Base-by-base conservation (phyloP, 2,329 filamentous ascomycete genomes). In the Aspergillus alliaceus region DNA sequence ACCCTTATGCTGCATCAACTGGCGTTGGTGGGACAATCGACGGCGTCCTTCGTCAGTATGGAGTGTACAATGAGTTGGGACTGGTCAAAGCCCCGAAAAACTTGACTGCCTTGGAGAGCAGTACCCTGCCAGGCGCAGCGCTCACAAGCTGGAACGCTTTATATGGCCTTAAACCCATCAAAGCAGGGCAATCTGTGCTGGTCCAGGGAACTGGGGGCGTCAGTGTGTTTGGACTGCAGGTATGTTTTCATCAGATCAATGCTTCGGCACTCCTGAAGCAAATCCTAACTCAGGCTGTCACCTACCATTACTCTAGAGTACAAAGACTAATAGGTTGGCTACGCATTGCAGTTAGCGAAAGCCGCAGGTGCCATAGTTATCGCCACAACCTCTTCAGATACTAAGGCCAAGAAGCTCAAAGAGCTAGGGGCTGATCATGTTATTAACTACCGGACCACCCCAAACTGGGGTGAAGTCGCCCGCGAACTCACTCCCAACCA, bases 1-100 rank as follows among this genome's bases (percentile, higher is more conserved):
- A n/a, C n/a, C n/a, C n/a, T n/a, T n/a, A n/a, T n/a, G n/a, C n/a
- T n/a, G n/a, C n/a, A n/a, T n/a, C n/a, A n/a, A n/a, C n/a, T n/a
- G n/a, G n/a, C n/a, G n/a, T n/a, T n/a, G n/a, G n/a, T n/a, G n/a
- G n/a, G n/a, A n/a, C n/a, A n/a, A n/a, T n/a, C n/a, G n/a, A n/a
- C n/a, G n/a, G n/a, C n/a, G n/a, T n/a, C 0, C 78, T 91, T 27
- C 81, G 86, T 32, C 78, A 85, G 61, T 83, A 86, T 61, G 87
- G 75, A 56, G 80, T 83, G 15, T 90, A 88, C 68, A 77, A 82
- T 56, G 85, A 90, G 75, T 80, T 69, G 18, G 57, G 49, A 20
- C 40, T 59, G 12, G 35, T 59, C 14, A 86, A 86, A 2, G 78
- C 91, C 6, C 89, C 89, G 3, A 64, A 66, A 9, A 78, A 78